A percentile compares a stretch with the other conserved stretches of the same genome.
phyloP scores from a whole-genome alignment of 2,329 filamentous ascomycete species.

The Lecanicillium sp. region DNA sequence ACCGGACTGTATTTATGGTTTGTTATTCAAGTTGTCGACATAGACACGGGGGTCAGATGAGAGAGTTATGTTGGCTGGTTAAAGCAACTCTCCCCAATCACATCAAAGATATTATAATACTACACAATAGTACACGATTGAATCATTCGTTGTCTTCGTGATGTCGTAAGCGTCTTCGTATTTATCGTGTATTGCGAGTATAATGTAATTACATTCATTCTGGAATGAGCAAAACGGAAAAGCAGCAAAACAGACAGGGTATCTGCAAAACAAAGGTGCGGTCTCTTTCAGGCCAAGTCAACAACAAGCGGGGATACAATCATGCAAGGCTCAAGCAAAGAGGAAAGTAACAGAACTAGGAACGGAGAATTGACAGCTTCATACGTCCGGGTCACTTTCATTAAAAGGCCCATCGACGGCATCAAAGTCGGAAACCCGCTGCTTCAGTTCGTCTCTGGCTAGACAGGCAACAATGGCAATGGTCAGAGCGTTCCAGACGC shows the following conservation, averaged over 20 bases:
- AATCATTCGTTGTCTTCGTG: too few species aligned
- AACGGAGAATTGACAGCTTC: slow-evolving; percentile 9
- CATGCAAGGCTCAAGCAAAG: not conserved
- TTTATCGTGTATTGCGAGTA: not conserved
- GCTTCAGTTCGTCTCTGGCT: slow-evolving; percentile 31
- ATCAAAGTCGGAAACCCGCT: slow-evolving; percentile 27
- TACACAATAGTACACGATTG: too few species aligned
- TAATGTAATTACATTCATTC: not conserved
- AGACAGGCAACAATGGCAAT: slow-evolving; percentile 30
- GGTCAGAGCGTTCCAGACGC: slow-evolving; percentile 38
- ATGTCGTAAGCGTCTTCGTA: too few species aligned
- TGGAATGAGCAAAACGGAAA: not conserved
- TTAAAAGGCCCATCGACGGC: slow-evolving; percentile 14
- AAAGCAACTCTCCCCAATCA: too few species aligned
- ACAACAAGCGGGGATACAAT: not conserved
- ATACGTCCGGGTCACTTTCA: slow-evolving; percentile 32
- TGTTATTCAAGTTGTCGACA: too few species aligned
- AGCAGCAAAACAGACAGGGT: not conserved
- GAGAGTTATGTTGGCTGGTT: too few species aligned
- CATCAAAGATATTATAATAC: too few species aligned
- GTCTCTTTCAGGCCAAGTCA: not conserved
- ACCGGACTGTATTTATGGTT: too few species aligned
- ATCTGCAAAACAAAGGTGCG: not conserved
- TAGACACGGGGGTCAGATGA: too few species aligned
- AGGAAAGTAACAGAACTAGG: not conserved